Percentiles rank a stretch among this genome's conserved stretches.
Evolutionary conservation across 2,329 filamentous ascomycete genomes (phyloP).

Genomic region (Monosporascus sp.): DNA sequence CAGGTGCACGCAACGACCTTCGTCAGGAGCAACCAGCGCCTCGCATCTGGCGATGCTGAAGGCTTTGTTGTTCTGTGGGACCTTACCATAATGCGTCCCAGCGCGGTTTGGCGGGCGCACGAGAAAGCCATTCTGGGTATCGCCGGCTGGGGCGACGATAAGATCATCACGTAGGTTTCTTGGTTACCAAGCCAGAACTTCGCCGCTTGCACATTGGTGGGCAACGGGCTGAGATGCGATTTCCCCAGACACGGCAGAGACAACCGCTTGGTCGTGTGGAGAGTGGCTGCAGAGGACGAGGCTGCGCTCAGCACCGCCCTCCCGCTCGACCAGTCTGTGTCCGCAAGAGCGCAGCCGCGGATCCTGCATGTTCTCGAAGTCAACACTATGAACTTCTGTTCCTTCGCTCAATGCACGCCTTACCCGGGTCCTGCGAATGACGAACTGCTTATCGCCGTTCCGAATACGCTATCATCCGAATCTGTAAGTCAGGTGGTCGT

Average conservation of each 20-base stretch:
- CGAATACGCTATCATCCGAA: conserved; percentile 69
- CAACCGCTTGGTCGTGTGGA: conserved; percentile 82
- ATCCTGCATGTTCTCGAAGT: conserved; percentile 78
- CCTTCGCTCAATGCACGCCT: conserved; percentile 61
- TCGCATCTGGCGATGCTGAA: conserved; percentile 83
- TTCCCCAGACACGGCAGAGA: conserved; percentile 76
- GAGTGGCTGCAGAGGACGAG: conserved; percentile 58
- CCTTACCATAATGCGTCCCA: conserved; percentile 71
- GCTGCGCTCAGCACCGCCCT: conserved; percentile 58
- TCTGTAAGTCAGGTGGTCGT: conserved; percentile 39
- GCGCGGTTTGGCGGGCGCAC: conserved; percentile 84
- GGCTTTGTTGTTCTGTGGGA: conserved; percentile 88
- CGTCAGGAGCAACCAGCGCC: conserved; percentile 64
- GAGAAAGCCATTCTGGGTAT: conserved; percentile 70
- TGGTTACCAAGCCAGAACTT: conserved; percentile 4
- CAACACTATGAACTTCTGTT: conserved; percentile 93
- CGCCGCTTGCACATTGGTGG: conserved; percentile 1
- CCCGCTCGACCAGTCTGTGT: conserved; percentile 59
- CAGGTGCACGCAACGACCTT: conserved; percentile 76
- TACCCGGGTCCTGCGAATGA: conserved; percentile 22
- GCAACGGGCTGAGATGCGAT: conserved; percentile 8
- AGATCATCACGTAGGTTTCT: conserved; percentile 71
- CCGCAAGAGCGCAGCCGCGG: conserved; percentile 64
- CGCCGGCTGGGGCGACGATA: conserved; percentile 63
- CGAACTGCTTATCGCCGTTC: conserved; percentile 68